A percentile compares a stretch with the other conserved stretches of the same genome.
phyloP scores from a whole-genome alignment of 768 basidiomycete genomes.

The Hydnomerulius pinastri region DNA sequence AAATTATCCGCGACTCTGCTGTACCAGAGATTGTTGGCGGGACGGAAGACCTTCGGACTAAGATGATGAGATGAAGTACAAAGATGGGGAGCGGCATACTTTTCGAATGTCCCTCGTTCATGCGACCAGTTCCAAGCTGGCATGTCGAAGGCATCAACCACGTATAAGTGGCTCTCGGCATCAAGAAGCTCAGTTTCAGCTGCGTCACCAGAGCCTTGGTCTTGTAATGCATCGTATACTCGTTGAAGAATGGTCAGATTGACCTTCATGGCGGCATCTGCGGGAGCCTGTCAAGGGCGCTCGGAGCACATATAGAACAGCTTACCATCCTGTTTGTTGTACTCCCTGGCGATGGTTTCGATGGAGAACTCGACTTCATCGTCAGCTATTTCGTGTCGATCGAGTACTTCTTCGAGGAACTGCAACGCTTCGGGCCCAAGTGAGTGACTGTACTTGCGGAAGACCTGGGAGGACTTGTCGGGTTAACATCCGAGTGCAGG shows the following conservation, averaged over 20 bases:
- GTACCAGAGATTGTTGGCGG: conserved; percentile 77
- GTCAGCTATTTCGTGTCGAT: conserved; percentile 68
- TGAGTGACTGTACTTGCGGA: conserved; percentile 87
- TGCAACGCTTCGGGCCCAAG: conserved; percentile 77
- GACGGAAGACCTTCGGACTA: conserved; percentile 40
- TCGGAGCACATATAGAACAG: conserved; percentile 11
- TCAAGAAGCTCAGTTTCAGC: conserved; percentile 68
- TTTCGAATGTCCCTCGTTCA: conserved; percentile 86
- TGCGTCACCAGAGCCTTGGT: conserved; percentile 49
- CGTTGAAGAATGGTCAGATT: conserved; percentile 64
- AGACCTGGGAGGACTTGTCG: conserved; percentile 51
- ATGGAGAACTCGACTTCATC: conserved; percentile 73
- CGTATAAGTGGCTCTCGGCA: conserved; percentile 76
- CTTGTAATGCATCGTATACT: conserved; percentile 76
- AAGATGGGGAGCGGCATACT: conserved; percentile 45
- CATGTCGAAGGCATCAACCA: conserved; percentile 95
- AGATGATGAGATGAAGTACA: conserved; percentile 5
- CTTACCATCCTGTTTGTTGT: conserved; percentile 85
- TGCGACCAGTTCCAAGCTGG: conserved; percentile 90
- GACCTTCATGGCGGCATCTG: conserved; percentile 85
- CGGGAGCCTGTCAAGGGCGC: conserved; percentile 1
- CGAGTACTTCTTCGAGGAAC: conserved; percentile 70
- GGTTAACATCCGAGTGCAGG: not conserved
- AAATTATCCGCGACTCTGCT: conserved; percentile 76
- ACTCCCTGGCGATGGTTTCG: conserved; percentile 82